Percentiles rank a stretch among this genome's conserved stretches.
Conservation (phyloP, 345 rosid species). For the Cardiospermum halicacabum region DNA sequence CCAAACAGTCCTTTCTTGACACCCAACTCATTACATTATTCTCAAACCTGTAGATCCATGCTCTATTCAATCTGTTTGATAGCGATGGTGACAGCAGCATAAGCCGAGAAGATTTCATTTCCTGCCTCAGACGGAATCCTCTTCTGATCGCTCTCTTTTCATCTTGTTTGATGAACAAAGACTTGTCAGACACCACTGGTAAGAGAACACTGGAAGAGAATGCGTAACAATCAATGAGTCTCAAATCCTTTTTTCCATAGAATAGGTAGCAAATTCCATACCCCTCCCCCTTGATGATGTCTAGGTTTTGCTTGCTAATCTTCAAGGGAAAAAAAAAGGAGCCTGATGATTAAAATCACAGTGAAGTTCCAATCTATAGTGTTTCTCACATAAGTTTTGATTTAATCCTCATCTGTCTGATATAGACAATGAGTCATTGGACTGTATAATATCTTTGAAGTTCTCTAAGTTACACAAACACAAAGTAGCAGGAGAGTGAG, state of each 20-base stretch:
- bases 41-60: slow-evolving; percentile 48
- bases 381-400: background rate
- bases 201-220: slow-evolving; percentile 30
- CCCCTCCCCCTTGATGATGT: background rate
- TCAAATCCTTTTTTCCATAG: background rate
- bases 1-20: background rate
- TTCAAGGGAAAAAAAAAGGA: slow-evolving; percentile 6
- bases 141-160: slow-evolving; percentile 62
- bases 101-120: slow-evolving; percentile 47
- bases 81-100: slow-evolving; percentile 47
- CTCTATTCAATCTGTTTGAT: slow-evolving; percentile 50
- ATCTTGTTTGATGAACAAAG: slow-evolving; percentile 24
- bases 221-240: slow-evolving; percentile 24
- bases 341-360: background rate
- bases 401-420: background rate
- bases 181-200: slow-evolving; percentile 18
- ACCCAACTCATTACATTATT: background rate
- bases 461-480: too few species aligned
- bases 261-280: background rate
- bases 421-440: background rate
- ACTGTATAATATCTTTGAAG: background rate
- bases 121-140: slow-evolving; percentile 65
- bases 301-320: slow-evolving; percentile 17
- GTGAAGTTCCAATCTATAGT: background rate
- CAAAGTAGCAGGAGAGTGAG: too few species aligned